Conservation (phyloP, 1,284 basidiomycete species). For the Ustilago trichophora region DNA sequence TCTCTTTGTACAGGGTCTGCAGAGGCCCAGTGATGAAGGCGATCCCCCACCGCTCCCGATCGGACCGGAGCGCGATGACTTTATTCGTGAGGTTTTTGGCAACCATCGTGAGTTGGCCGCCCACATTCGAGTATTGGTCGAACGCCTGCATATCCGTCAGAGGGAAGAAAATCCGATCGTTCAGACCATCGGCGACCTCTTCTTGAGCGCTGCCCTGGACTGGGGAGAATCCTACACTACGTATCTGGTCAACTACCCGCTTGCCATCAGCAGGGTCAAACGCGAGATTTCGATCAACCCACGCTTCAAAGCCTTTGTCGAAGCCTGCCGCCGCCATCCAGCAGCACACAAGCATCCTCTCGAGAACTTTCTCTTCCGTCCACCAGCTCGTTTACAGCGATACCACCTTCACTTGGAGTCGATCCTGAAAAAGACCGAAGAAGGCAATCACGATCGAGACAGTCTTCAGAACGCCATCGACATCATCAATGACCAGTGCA, state of each 20-base stretch:
- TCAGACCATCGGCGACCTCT: constrained; percentile 86
- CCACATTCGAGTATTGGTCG: constrained; percentile 81
- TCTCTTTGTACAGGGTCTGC: constrained; percentile 49
- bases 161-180: constrained; percentile 86
- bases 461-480: constrained; percentile 55
- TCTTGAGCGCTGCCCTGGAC: constrained; percentile 85
- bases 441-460: constrained; percentile 51
- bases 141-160: constrained; percentile 85
- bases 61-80: constrained; percentile 73
- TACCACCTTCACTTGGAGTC: constrained; percentile 88
- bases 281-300: constrained; percentile 84
- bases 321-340: constrained; percentile 77
- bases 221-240: constrained; percentile 85
- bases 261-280: constrained; percentile 84
- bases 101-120: constrained; percentile 85
- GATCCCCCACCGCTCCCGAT: constrained; percentile 56
- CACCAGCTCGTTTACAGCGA: constrained; percentile 86
- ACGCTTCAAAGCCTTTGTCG: constrained; percentile 84
- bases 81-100: constrained; percentile 85
- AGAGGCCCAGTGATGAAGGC: constrained; percentile 47
- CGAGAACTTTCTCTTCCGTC: constrained; percentile 84
- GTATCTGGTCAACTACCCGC: constrained; percentile 84
- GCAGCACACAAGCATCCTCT: constrained; percentile 83
- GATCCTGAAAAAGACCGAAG: constrained; percentile 71
- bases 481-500: constrained; percentile 63